Evolutionary conservation across 2,329 filamentous ascomycete species (phyloP), one percentile per base, ranked within the genome.

Genomic region (Aureobasidium sp.): DNA sequence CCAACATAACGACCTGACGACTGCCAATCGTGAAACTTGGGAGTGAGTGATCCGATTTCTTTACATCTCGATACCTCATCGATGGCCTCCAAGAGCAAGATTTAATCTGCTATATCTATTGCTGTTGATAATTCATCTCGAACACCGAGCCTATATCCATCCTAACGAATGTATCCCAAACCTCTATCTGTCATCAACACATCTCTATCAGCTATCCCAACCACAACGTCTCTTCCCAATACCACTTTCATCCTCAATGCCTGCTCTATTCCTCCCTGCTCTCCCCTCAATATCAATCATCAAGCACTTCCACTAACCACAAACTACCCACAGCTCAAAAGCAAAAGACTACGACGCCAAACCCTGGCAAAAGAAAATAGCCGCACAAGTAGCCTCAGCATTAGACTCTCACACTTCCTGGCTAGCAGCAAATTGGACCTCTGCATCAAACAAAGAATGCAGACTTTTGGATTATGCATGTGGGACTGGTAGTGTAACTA

Each of bases 381-480:
- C 68, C 3, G 54, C 64, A n/a, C 70, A 72, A 63, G 65, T 72
- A 15, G 59, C 64, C 15, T 62, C 66, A 27, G 70, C 68, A 8
- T 59, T 73, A 2, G 65, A 65, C n/a, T 45, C 64, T 1, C 66
- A 66, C 30, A 64, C 65, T 62, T 61, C 66, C 49, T 73, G 70
- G 71, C 62, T 73, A 39, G 68, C 68, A 15, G 65, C 67, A 9
- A 58, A 66, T 39, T 71, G 69, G 68, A 45, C 59, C 21, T 61
- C 66, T 21, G 13, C 62, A 3, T 10, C 49, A 5, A 58, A 55
- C 30, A 58, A 67, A 21, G 39, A 63, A 63, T 53, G 53, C 48
- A 25, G 9, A 13, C 66, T 73, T 0, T 66, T 73, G 1, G 71
- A 73, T 64, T 73, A 73, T 60, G 70, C 71, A n/a, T 71, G 69